Base-by-base conservation (phyloP, 495 filamentous ascomycete genomes). In the Penicillium subrubescens region DNA sequence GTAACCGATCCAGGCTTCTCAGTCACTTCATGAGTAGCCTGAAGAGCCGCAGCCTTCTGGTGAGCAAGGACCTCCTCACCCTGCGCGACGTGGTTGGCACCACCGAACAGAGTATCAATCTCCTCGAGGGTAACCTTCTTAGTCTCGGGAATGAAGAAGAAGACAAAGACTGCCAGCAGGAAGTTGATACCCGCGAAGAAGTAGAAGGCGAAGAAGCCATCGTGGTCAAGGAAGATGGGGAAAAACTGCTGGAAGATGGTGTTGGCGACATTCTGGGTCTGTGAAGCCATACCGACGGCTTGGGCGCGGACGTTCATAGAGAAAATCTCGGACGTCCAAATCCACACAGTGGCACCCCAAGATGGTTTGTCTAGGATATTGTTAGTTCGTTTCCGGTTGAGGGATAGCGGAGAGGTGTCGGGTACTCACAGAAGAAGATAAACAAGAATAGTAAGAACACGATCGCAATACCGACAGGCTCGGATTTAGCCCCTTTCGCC, bases 61-160 rank as follows among this genome's bases (percentile, higher is more conserved):
- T 67, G 57, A 17, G 65, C 55, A 27, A 79, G 63, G 25, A 81
- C 73, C 31, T 77, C 73, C 48, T 79, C 83, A 11, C 86, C 85
- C 59, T 83, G 82, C 41, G 78, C 79, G 56, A 84, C 82, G 65
- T 88, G 86, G 71, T 88, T 88, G 43, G 78, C 75, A 25, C 85
- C 84, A 57, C 84, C 84, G 56, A 89, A 89, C 34, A 88, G 70
- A 19, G 77, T 76, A 67, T 88, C 87, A 60, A 89, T 89, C 66
- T 89, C 86, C 72, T 90, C 87, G 8, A 90, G 79, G 31, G 84
- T 71, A 19, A 91, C 79, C 46, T 88, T 75, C 78, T 91, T 92
- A 2, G 89, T 92, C 79, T 92, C 89, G 0, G 89, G 90, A 35
- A 93, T 84, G 61, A 88, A 87, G 78, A 90, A 91, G 79, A 79